Percentiles rank a stretch among this genome's conserved stretches.
These are phyloP conservation scores for Naganishia friedmannii DNA, from an alignment of 768 basidiomycete species.

Conservation along the genomic window DNA sequence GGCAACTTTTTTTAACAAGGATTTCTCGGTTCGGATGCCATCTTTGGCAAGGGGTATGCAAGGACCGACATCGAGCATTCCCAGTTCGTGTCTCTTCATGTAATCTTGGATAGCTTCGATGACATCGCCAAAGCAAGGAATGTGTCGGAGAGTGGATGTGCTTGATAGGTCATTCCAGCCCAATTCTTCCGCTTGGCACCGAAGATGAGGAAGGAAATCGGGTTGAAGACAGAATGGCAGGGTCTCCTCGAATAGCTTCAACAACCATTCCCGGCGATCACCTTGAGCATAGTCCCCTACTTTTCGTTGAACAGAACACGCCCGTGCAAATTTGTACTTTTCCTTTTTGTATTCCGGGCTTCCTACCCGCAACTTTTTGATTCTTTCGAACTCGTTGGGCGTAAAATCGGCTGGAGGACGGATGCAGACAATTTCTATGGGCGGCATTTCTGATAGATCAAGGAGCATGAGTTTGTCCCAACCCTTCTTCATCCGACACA, in stretches of 20 bases:
- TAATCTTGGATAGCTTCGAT: not conserved
- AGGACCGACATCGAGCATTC: constrained; percentile 14
- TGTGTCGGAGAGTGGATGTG: not conserved
- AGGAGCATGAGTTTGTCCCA: not conserved
- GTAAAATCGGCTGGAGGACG: constrained; percentile 8
- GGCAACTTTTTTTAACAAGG: not conserved
- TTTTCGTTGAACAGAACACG: not conserved
- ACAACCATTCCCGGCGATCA: not conserved
- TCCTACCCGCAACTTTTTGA: not conserved
- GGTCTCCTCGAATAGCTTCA: not conserved
- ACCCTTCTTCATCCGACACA: not conserved
- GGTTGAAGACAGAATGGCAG: not conserved
- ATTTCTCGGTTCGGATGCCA: not conserved
- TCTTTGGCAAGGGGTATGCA: not conserved
- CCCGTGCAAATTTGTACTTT: not conserved
- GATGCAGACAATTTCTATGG: constrained; percentile 6
- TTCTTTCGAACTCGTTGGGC: not conserved
- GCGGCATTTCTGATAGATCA: not conserved
- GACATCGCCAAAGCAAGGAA: not conserved
- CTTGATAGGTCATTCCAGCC: not conserved
- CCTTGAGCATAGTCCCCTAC: not conserved
- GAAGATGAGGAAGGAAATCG: constrained; percentile 9
- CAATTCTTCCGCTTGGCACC: not conserved
- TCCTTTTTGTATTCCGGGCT: not conserved
- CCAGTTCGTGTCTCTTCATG: not conserved